Percentiles rank a stretch among this genome's conserved stretches.
These are phyloP conservation scores for Fusarium stilboides DNA, from an alignment of 2,329 filamentous ascomycete species.

Conservation along the genomic window DNA sequence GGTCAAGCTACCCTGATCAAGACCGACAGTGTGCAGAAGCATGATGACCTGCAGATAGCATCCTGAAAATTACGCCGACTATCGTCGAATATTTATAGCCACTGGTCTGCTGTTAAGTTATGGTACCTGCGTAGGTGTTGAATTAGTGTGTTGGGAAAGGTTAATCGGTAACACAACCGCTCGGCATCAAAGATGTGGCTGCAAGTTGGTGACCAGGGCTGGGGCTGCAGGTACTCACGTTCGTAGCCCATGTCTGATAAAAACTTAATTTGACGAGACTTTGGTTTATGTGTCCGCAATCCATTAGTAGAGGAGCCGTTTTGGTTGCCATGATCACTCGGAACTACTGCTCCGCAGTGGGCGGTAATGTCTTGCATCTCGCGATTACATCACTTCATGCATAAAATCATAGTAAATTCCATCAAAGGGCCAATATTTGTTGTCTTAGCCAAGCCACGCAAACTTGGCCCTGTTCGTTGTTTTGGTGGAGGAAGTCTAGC, in stretches of 20 bases:
- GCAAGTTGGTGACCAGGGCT: background rate
- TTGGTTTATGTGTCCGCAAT: too few species aligned
- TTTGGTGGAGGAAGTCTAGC: constrained; percentile 56
- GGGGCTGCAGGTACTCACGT: background rate
- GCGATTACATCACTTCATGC: constrained; percentile 4
- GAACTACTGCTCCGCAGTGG: background rate
- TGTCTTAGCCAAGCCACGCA: constrained; percentile 51
- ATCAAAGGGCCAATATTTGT: constrained; percentile 25
- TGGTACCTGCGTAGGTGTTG: constrained; percentile 12
- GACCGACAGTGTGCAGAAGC: too few species aligned
- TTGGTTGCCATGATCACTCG: background rate
- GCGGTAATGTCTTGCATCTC: background rate
- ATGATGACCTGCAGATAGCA: constrained; percentile 14
- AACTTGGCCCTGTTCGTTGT: constrained; percentile 50
- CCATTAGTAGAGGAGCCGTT: too few species aligned
- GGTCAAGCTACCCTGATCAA: background rate
- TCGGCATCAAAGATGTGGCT: background rate
- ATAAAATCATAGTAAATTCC: constrained; percentile 1
- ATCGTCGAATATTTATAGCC: constrained; percentile 15
- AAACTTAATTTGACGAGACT: too few species aligned
- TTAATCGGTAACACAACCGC: constrained; percentile 1
- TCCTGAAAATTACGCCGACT: background rate
- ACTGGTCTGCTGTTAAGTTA: constrained; percentile 4
- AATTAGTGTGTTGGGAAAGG: background rate
- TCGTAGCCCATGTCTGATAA: background rate